Conservation (phyloP, 129 eudicot species). For the Heracleum sosnowskyi region DNA sequence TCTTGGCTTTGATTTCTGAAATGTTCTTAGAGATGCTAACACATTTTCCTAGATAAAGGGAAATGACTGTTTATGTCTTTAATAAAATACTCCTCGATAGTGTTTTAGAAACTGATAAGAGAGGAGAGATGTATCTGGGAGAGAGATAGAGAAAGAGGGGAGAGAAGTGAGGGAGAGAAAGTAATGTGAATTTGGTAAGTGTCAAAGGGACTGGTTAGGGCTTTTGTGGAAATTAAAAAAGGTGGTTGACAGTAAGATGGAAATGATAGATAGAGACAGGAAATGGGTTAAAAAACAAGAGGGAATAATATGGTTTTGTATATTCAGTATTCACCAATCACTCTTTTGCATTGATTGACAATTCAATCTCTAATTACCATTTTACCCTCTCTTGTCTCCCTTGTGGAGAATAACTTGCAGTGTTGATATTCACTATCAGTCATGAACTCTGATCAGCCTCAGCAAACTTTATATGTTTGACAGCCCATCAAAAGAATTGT, state of each 20-base stretch:
- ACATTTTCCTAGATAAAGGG: conserved; percentile 38
- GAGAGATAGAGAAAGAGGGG: neutral
- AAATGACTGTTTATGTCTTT: conserved; percentile 17
- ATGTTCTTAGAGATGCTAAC: conserved; percentile 22
- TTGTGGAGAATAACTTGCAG: conserved; percentile 7
- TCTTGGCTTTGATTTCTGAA: conserved; percentile 27
- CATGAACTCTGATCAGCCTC: conserved; percentile 1
- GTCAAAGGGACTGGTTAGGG: conserved; percentile 45
- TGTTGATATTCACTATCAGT: neutral
- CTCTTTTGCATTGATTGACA: conserved; percentile 39
- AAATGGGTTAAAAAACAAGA: conserved; percentile 15
- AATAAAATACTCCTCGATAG: neutral
- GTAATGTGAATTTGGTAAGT: conserved; percentile 23
- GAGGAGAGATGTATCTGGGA: neutral
- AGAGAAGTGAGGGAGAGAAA: conserved; percentile 2
- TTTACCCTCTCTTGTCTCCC: conserved; percentile 1
- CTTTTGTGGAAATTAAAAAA: conserved; percentile 55
- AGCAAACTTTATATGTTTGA: neutral
- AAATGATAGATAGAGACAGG: conserved; percentile 43
- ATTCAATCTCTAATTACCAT: conserved; percentile 17
- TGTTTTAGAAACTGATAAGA: neutral
- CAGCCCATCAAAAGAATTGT: neutral
- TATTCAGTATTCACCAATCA: conserved; percentile 28
- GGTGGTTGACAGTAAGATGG: conserved; percentile 51
- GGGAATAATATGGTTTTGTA: conserved; percentile 31